Evolutionary conservation across 331 rosid genomes (phyloP).

Genomic region (Pyrus hybrid): DNA sequence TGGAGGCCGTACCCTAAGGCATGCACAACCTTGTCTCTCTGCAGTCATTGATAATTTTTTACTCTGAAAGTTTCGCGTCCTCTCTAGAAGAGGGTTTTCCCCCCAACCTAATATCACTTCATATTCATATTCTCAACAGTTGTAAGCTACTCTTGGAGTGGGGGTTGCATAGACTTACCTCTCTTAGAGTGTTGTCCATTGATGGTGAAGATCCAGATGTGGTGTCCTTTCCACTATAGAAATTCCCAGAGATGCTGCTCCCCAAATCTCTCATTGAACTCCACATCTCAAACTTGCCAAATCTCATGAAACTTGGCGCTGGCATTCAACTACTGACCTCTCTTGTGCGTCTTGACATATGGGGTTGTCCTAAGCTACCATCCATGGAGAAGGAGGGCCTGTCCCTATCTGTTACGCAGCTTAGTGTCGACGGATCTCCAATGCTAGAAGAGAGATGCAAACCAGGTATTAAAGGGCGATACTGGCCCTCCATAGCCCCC

Average conservation of each 20-base stretch:
- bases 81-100: not conserved
- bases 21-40: not conserved
- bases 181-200: not conserved
- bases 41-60: not conserved
- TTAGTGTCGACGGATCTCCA: not conserved
- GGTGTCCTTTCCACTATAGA: not conserved
- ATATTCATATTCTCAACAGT: not conserved
- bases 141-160: not conserved
- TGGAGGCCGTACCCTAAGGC: not conserved
- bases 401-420: slow-evolving; percentile 12
- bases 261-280: not conserved
- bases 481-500: not conserved
- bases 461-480: not conserved
- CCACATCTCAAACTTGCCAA: not conserved
- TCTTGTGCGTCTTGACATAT: not conserved
- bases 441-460: not conserved
- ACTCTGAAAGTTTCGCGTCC: not conserved
- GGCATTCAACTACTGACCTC: not conserved
- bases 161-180: not conserved
- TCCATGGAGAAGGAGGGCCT: not conserved
- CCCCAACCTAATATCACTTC: not conserved
- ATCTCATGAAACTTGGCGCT: not conserved
- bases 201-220: not conserved
- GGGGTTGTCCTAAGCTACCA: not conserved
- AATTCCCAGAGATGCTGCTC: not conserved